phyloP scores from a whole-genome alignment of 2,329 filamentous ascomycete genomes.

The Alternaria novae-zelandiae region DNA sequence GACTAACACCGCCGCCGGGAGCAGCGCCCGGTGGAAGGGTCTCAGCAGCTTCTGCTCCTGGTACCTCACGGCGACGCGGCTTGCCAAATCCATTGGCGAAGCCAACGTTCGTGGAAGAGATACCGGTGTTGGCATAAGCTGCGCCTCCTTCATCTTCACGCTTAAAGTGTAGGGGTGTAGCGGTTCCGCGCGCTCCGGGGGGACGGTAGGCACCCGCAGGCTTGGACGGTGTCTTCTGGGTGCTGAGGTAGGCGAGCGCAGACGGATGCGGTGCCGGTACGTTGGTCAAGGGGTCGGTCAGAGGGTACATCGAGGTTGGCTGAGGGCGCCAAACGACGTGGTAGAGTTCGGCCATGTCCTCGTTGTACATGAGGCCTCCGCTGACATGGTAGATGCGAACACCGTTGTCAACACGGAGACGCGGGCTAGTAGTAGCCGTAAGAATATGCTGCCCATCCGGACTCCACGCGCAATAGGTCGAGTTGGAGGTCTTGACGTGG shows the following conservation, averaged over 20 bases:
- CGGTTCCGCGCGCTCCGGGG: constrained; percentile 86
- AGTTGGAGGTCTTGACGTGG: constrained; percentile 94
- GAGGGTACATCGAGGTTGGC: constrained; percentile 63
- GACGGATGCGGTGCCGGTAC: constrained; percentile 82
- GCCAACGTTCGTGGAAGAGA: constrained; percentile 63
- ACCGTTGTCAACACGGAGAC: constrained; percentile 94
- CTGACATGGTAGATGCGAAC: constrained; percentile 93
- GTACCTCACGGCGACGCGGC: constrained; percentile 76
- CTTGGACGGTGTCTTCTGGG: constrained; percentile 93
- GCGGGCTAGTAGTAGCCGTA: constrained; percentile 96
- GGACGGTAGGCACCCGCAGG: constrained; percentile 96
- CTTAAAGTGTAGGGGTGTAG: constrained; percentile 93
- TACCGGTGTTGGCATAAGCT: constrained; percentile 82
- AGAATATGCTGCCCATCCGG: constrained; percentile 94
- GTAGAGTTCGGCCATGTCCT: constrained; percentile 94
- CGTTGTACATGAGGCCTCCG: constrained; percentile 89
- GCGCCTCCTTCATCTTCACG: constrained; percentile 96
- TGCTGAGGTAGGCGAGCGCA: constrained; percentile 79
- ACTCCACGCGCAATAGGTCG: constrained; percentile 96
- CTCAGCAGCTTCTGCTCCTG: constrained; percentile 78
- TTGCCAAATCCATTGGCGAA: constrained; percentile 80
- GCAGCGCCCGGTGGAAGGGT: constrained; percentile 71
- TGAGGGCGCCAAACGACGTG: constrained; percentile 85
- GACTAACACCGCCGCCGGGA: constrained; percentile 69
- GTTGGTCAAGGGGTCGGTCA: constrained; percentile 74